These are phyloP conservation scores for Pinus taeda DNA, from an alignment of 75 land plant species.

Conservation along the genomic window DNA sequence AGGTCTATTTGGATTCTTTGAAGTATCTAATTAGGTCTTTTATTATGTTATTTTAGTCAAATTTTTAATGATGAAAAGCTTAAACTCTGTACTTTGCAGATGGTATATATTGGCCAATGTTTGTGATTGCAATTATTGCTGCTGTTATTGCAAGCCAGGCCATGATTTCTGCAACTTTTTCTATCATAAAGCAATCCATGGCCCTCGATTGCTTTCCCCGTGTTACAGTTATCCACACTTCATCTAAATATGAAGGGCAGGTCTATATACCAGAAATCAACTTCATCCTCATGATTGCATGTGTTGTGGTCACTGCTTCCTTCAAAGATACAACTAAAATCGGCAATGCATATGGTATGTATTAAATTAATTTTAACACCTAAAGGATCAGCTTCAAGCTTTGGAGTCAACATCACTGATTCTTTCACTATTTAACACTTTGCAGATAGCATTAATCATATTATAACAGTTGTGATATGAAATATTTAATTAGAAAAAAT, in stretches of 20 bases:
- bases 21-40: too few relatives aligned
- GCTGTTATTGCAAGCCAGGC: slow-evolving; percentile 75
- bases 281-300: slow-evolving; percentile 44
- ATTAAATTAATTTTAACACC: background rate
- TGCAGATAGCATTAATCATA: background rate
- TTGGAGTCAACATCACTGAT: background rate
- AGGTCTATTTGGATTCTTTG: too few relatives aligned
- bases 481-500: too few relatives aligned
- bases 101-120: slow-evolving; percentile 62
- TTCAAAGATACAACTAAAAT: slow-evolving; percentile 44
- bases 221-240: slow-evolving; percentile 54
- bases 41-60: too few relatives aligned
- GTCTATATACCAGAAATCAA: slow-evolving; percentile 64
- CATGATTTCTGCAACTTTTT: slow-evolving; percentile 60
- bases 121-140: slow-evolving; percentile 52
- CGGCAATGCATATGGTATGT: slow-evolving; percentile 67
- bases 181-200: slow-evolving; percentile 51
- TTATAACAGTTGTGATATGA: background rate
- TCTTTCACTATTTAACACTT: background rate
- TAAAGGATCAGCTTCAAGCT: background rate
- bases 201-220: slow-evolving; percentile 55
- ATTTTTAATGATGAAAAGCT: too few relatives aligned
- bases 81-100: slow-evolving; percentile 12
- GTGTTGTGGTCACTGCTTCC: slow-evolving; percentile 26
- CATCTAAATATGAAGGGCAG: slow-evolving; percentile 45